These are phyloP conservation scores for Eutrema yunnanense DNA, from an alignment of 345 rosid genomes.

Conservation along the genomic window DNA sequence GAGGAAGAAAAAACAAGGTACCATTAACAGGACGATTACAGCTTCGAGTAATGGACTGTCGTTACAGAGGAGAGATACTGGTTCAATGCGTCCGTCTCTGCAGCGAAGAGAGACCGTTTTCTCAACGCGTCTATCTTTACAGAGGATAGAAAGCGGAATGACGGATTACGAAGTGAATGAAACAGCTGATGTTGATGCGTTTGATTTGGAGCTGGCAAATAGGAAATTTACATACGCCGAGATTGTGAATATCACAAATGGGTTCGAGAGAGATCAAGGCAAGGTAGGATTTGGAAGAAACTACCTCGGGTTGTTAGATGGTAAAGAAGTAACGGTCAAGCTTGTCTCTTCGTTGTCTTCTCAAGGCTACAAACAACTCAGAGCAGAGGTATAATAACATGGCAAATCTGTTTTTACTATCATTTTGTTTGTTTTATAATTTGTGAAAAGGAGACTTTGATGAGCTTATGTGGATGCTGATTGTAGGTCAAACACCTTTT, in stretches of 20 bases:
- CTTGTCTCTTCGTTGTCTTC: constrained; percentile 38
- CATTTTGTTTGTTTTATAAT: background rate
- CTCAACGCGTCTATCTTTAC: constrained; percentile 6
- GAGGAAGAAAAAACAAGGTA: constrained; percentile 16
- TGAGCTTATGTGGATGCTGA: constrained; percentile 14
- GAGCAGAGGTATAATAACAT: constrained; percentile 36
- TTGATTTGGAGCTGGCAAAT: constrained; percentile 24
- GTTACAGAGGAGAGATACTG: constrained; percentile 24
- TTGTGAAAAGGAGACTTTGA: background rate
- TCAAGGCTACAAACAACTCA: constrained; percentile 44
- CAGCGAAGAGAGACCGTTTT: constrained; percentile 26
- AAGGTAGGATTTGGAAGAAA: constrained; percentile 54
- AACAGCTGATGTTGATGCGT: constrained; percentile 7
- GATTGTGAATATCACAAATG: constrained; percentile 36
- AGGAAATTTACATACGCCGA: constrained; percentile 32
- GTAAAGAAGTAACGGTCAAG: constrained; percentile 51
- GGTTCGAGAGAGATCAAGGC: constrained; percentile 37
- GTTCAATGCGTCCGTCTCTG: constrained; percentile 11
- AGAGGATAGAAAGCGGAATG: constrained; percentile 28
- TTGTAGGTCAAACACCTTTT: constrained; percentile 45
- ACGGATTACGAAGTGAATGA: constrained; percentile 11
- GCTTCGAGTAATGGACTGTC: constrained; percentile 24
- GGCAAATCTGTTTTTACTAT: background rate
- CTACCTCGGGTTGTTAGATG: constrained; percentile 37
- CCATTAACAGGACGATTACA: background rate